A percentile compares a stretch with the other conserved stretches of the same genome.
phyloP scores from a whole-genome alignment of 73 alveolate genomes.

The Breviolum minutum region DNA sequence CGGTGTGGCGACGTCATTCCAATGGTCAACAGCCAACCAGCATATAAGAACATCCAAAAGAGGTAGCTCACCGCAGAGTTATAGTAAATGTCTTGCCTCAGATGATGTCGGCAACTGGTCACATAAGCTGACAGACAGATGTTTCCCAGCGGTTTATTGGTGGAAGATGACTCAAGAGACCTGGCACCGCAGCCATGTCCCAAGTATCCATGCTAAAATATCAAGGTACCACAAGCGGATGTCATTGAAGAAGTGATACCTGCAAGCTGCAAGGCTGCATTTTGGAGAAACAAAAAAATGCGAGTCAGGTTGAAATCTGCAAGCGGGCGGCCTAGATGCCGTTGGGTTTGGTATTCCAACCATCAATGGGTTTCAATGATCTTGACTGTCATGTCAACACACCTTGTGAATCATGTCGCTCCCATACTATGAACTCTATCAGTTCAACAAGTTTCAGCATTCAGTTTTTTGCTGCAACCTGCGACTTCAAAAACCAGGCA shows the following conservation, averaged over 20 bases:
- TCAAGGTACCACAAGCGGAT: slow-evolving; percentile 30
- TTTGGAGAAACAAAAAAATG: no score
- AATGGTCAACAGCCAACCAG: slow-evolving; percentile 53
- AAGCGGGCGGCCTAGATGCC: no score
- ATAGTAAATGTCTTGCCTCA: slow-evolving; percentile 32
- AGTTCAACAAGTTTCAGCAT: no score
- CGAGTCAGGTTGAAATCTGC: no score
- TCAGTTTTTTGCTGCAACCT: background rate
- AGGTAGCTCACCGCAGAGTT: slow-evolving; percentile 20
- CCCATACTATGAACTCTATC: background rate
- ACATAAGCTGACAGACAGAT: no score
- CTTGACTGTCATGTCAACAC: background rate
- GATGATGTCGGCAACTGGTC: no score
- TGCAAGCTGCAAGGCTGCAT: background rate
- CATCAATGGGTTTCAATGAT: no score
- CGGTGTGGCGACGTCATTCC: slow-evolving; percentile 7
- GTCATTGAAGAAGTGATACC: slow-evolving; percentile 42
- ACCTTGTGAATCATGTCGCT: background rate
- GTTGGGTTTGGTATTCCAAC: no score
- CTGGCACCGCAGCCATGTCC: background rate
- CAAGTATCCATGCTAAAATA: no score
- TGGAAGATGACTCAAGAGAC: no score
- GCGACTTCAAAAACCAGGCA: background rate
- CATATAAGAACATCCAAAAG: background rate
- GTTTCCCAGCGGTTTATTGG: no score